Evolutionary conservation across 139 green algal genomes (phyloP), one percentile per base, ranked within the genome.

Genomic region (Coelastrella sp.): DNA sequence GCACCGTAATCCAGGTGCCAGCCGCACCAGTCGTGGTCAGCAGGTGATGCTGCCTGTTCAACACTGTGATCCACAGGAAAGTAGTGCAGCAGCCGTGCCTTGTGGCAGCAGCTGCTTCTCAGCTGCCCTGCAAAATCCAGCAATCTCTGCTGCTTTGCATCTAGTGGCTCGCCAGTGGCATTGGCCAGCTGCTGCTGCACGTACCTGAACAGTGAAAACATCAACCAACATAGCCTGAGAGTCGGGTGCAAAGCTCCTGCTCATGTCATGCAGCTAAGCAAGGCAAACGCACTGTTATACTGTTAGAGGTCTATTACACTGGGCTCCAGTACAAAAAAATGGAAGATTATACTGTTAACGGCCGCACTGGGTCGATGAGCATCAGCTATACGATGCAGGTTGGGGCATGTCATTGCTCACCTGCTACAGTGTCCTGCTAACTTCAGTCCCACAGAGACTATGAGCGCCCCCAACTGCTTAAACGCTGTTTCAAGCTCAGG

Each of bases 71-170:
- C 32, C 3, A 63, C 37, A 21, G 92, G 86, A 72, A 93, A 95
- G 84, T 97, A 97, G 89, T 96, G 93, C 71, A 97, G 86, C 63
- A 96, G 78, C 2, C 94, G 88, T 1, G 88, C 94, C 89, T 94
- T 84, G 34, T 85, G 71, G 68, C 68, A 81, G 51, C 40, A 40
- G 50, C 51, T 75, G 67, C 30, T 35, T 4, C 37, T 27, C 50
- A 86, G 53, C 69, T 66, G 45, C 1, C 40, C 45, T 25, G 8
- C 79, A 77, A 85, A 78, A 60, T 85, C 79, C 43, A 79, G 45
- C 53, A 53, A 23, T 3, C 23, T 3, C 35, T 30, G 21, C 53
- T 82, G 50, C 35, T 37, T 23, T 23, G 37, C 8, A 25, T 23
- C 41, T 35, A 82, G 75, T 5, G 75, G 75, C 35, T 38, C 2